phyloP scores from a whole-genome alignment of 306 rosid species.

The Canavalia ensiformis region DNA sequence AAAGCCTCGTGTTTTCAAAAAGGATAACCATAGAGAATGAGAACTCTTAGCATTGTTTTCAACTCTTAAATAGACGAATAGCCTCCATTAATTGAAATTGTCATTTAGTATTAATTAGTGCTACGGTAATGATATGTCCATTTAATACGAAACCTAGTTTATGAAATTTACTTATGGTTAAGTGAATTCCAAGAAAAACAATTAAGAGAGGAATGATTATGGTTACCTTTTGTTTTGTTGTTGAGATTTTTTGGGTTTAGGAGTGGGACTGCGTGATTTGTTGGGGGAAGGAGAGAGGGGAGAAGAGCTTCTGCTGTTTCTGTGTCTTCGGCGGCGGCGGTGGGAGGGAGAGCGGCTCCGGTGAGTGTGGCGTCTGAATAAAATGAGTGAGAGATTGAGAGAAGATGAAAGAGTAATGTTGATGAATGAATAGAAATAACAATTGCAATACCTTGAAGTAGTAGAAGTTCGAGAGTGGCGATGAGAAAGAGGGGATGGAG shows the following conservation, averaged over 20 bases:
- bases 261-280: conserved; percentile 60
- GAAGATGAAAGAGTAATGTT: neutral
- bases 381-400: neutral
- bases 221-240: conserved; percentile 66
- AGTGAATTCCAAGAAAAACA: too few relatives aligned
- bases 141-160: too few relatives aligned
- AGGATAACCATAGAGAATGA: neutral
- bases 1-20: neutral
- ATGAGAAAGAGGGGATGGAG: conserved; percentile 52
- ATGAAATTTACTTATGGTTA: too few relatives aligned
- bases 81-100: too few relatives aligned
- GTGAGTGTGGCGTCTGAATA: conserved; percentile 50
- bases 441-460: conserved; percentile 16
- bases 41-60: neutral
- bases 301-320: conserved; percentile 47
- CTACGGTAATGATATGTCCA: too few relatives aligned
- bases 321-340: conserved; percentile 60
- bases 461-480: conserved; percentile 52
- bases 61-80: neutral
- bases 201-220: too few relatives aligned
- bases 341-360: conserved; percentile 59
- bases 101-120: too few relatives aligned
- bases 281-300: conserved; percentile 63
- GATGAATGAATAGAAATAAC: neutral
- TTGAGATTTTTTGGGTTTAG: conserved; percentile 65